Evolutionary conservation across 192 early-diverging fungal species (phyloP).

Genomic region (Lobosporangium transversale): DNA sequence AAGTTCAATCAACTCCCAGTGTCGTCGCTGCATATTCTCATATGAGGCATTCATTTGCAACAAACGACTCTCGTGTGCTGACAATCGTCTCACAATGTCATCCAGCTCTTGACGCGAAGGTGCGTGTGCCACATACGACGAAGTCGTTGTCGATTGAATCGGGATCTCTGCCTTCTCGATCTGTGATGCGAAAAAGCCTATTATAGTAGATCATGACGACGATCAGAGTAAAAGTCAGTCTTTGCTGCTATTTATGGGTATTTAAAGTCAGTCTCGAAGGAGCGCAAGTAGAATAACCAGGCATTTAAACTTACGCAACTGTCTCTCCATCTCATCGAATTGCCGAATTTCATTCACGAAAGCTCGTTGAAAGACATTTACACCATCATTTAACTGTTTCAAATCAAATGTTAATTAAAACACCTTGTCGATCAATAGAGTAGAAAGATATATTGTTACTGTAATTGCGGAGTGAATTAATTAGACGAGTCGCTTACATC

Average conservation of each 20-base stretch:
- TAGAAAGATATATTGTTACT: no score
- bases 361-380: constrained; percentile 96
- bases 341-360: constrained; percentile 96
- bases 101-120: constrained; percentile 92
- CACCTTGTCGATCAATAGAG: no score
- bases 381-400: constrained; percentile 85
- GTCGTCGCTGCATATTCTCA: constrained; percentile 87
- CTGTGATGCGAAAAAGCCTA: constrained; percentile 86
- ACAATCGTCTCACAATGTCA: constrained; percentile 85
- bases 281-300: no score
- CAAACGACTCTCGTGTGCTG: constrained; percentile 84
- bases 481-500: constrained; percentile 71
- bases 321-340: constrained; percentile 97
- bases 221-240: background rate
- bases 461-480: no score
- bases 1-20: constrained; percentile 90
- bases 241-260: no score
- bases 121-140: constrained; percentile 65
- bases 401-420: background rate
- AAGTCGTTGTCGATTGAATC: constrained; percentile 56
- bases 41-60: constrained; percentile 88
- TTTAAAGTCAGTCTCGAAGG: no score
- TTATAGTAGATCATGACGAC: background rate
- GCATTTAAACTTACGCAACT: constrained; percentile 89
- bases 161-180: constrained; percentile 81